A percentile compares a stretch with the other conserved stretches of the same genome.
Conservation (phyloP, 169 alveolate species). For the Plasmodium falciparum region DNA sequence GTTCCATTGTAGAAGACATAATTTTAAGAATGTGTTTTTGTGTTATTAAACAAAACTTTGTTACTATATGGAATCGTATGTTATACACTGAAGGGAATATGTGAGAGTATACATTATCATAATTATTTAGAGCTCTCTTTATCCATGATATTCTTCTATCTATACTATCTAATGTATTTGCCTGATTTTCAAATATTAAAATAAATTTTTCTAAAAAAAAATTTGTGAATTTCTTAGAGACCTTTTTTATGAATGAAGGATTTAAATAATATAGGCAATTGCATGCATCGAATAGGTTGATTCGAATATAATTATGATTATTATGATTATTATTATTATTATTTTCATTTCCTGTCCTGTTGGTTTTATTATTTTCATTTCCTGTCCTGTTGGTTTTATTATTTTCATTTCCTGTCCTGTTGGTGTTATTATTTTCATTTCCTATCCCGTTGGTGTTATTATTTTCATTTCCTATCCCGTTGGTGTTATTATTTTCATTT, state of each 20-base stretch:
- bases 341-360: too few species aligned
- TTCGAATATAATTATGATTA: not conserved
- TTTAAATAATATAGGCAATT: conserved; percentile 52
- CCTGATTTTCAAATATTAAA: conserved; percentile 50
- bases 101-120: conserved; percentile 45
- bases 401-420: not conserved
- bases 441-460: too few species aligned
- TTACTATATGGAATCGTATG: conserved; percentile 38
- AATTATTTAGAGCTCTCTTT: conserved; percentile 55
- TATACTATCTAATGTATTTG: conserved; percentile 52
- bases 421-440: not conserved
- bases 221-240: conserved; percentile 46
- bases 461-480: too few species aligned
- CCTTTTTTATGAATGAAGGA: not conserved
- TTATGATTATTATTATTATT: not conserved
- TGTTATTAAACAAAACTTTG: conserved; percentile 51
- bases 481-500: too few species aligned
- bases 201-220: conserved; percentile 67
- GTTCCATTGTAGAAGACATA: conserved; percentile 60
- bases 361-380: not conserved
- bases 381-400: not conserved
- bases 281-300: conserved; percentile 72
- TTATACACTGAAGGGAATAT: conserved; percentile 59
- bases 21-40: conserved; percentile 57
- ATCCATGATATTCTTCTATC: conserved; percentile 75